Evolutionary conservation across 2,329 filamentous ascomycete genomes (phyloP).

Genomic region (Sclerotinia trifoliorum): DNA sequence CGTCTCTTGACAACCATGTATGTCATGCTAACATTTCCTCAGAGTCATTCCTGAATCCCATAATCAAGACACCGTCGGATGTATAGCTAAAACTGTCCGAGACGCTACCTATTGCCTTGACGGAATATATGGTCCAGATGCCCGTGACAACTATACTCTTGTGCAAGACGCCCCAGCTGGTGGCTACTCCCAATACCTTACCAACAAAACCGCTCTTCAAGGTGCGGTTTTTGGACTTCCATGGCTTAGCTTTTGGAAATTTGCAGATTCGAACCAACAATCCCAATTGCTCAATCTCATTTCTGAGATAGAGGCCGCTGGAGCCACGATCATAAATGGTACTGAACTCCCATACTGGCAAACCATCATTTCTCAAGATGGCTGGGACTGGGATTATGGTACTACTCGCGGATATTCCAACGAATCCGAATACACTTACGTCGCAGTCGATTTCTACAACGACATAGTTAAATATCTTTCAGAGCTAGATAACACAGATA

Average conservation of each 20-base stretch:
- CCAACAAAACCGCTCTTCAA: conserved; percentile 46
- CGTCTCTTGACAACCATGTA: neutral
- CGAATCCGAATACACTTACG: conserved; percentile 70
- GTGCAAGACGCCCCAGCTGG: conserved; percentile 54
- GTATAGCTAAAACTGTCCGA: conserved; percentile 65
- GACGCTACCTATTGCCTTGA: conserved; percentile 67
- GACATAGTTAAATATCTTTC: conserved; percentile 46
- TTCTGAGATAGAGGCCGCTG: conserved; percentile 54
- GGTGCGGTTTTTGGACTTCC: conserved; percentile 68
- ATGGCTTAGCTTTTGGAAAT: conserved; percentile 69
- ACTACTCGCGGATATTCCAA: conserved; percentile 62
- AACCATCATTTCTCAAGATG: conserved; percentile 60
- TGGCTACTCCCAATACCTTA: conserved; percentile 53
- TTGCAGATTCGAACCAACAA: conserved; percentile 57
- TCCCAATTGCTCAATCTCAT: conserved; percentile 52
- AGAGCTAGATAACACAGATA: conserved; percentile 56
- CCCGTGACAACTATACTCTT: conserved; percentile 63
- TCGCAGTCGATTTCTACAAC: conserved; percentile 69
- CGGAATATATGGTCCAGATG: conserved; percentile 64
- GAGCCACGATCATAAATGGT: conserved; percentile 66
- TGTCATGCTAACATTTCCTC: conserved; percentile 37
- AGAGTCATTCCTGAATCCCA: conserved; percentile 64
- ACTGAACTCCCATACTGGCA: conserved; percentile 66
- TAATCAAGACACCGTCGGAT: conserved; percentile 68
- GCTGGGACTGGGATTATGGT: conserved; percentile 76